Percentiles rank a stretch among this genome's conserved stretches.
These are phyloP conservation scores for Kwoniella heveanensis DNA, from an alignment of 768 basidiomycete genomes.

Conservation along the genomic window DNA sequence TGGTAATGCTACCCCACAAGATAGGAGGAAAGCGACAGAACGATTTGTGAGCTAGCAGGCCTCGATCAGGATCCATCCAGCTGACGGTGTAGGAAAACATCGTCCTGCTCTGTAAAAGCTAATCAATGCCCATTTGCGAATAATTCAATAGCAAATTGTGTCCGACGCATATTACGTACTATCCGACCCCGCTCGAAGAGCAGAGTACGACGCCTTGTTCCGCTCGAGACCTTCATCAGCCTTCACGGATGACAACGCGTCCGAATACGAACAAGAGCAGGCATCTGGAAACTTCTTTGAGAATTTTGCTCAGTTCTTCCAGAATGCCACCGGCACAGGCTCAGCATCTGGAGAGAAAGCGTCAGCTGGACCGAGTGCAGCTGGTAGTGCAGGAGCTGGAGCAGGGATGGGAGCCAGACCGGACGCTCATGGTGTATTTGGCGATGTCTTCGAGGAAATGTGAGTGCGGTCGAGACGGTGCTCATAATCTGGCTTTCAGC, in stretches of 20 bases:
- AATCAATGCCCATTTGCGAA: too few species aligned
- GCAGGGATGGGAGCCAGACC: conserved; percentile 59
- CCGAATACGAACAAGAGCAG: conserved; percentile 54
- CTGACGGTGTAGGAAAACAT: too few species aligned
- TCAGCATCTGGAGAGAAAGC: conserved; percentile 21
- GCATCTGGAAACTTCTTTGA: conserved; percentile 75
- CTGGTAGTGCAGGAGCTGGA: conserved; percentile 8
- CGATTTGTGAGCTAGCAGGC: conserved; percentile 62
- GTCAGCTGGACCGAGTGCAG: conserved; percentile 8
- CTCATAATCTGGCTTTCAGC: too few species aligned
- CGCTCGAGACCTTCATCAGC: conserved; percentile 41
- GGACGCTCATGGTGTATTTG: conserved; percentile 78
- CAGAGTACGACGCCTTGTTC: conserved; percentile 57
- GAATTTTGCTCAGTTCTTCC: conserved; percentile 74
- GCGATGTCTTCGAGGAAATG: conserved; percentile 87
- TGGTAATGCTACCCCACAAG: conserved; percentile 66
- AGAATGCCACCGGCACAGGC: conserved; percentile 53
- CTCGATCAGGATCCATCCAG: too few species aligned
- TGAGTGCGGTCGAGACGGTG: too few species aligned
- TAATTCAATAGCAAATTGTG: conserved; percentile 72
- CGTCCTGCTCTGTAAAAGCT: too few species aligned
- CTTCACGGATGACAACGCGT: conserved; percentile 45
- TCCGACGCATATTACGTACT: conserved; percentile 95
- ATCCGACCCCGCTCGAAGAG: conserved; percentile 66
- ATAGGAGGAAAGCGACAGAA: conserved; percentile 76